Percentiles rank a stretch among this genome's conserved stretches.
These are phyloP conservation scores for Chalaropsis thielavioides DNA, from an alignment of 2,329 filamentous ascomycete species.

Conservation along the genomic window DNA sequence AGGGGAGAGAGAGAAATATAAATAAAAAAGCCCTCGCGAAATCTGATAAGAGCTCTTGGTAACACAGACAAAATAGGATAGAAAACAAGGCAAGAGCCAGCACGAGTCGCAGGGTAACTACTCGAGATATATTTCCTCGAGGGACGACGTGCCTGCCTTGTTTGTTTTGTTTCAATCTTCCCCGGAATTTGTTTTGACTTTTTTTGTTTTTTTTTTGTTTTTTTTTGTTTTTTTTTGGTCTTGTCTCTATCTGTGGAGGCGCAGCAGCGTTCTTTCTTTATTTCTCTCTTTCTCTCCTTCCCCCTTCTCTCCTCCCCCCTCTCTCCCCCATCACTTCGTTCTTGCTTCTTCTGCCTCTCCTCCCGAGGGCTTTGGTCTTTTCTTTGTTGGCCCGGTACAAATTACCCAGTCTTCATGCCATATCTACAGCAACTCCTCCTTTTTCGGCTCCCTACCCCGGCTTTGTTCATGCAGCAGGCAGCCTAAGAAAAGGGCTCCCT, in stretches of 20 bases:
- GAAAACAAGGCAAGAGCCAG: neutral
- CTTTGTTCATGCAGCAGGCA: neutral
- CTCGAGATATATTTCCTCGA: neutral
- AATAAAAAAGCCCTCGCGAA: neutral
- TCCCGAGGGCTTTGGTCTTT: neutral
- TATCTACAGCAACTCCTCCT: constrained; percentile 1
- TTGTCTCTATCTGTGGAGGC: no score
- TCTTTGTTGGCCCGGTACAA: neutral
- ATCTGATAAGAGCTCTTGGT: neutral
- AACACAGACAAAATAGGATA: neutral
- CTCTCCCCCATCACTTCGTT: neutral
- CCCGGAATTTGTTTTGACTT: neutral
- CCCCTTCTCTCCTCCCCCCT: neutral
- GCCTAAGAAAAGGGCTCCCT: neutral
- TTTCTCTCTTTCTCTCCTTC: neutral
- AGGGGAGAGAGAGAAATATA: neutral
- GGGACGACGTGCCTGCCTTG: neutral
- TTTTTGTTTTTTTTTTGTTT: neutral
- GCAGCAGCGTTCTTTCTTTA: neutral
- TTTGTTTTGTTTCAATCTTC: neutral
- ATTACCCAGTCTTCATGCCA: neutral
- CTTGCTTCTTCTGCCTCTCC: neutral
- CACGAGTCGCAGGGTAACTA: neutral
- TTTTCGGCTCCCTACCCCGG: neutral
- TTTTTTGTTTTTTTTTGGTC: neutral